These are phyloP conservation scores for Aspergillus sp. DNA, from an alignment of 2,329 filamentous ascomycete species.

Conservation along the genomic window DNA sequence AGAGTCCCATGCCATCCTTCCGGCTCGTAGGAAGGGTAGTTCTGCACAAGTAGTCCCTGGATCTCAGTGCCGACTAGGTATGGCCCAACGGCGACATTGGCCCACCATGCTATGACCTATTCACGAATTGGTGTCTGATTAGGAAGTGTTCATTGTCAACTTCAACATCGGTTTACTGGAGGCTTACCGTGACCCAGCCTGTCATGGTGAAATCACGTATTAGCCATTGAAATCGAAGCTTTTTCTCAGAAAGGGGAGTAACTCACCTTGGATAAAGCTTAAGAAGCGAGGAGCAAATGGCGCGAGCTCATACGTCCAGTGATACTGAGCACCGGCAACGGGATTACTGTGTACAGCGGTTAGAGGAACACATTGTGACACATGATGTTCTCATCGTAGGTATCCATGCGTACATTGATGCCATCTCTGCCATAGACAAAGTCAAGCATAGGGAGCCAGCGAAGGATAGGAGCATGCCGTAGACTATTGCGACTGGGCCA, in stretches of 20 bases:
- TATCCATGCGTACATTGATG: slow-evolving; percentile 28
- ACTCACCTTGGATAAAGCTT: slow-evolving; percentile 26
- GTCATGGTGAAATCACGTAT: background rate
- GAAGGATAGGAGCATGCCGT: slow-evolving; percentile 30
- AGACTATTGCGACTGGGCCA: slow-evolving; percentile 32
- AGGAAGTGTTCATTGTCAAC: background rate
- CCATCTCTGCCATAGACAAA: slow-evolving; percentile 37
- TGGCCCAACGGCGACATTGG: slow-evolving; percentile 27
- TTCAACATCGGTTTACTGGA: background rate
- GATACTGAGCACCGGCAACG: slow-evolving; percentile 38
- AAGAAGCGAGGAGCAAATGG: slow-evolving; percentile 25
- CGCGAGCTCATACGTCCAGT: slow-evolving; percentile 39
- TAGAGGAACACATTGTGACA: slow-evolving; percentile 4
- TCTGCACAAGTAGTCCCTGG: slow-evolving; percentile 34
- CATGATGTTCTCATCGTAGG: background rate
- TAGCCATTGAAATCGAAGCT: background rate
- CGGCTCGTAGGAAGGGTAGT: slow-evolving; percentile 22
- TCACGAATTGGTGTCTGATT: background rate
- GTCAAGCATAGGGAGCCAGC: slow-evolving; percentile 34
- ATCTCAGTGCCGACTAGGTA: slow-evolving; percentile 34
- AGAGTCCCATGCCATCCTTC: slow-evolving; percentile 44
- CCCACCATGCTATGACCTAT: slow-evolving; percentile 32
- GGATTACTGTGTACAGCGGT: slow-evolving; percentile 13
- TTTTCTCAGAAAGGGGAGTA: too few relatives aligned
- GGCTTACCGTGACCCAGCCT: slow-evolving; percentile 5